Base-by-base conservation (phyloP, 2,329 filamentous ascomycete genomes). In the Teratosphaeria gauchensis region DNA sequence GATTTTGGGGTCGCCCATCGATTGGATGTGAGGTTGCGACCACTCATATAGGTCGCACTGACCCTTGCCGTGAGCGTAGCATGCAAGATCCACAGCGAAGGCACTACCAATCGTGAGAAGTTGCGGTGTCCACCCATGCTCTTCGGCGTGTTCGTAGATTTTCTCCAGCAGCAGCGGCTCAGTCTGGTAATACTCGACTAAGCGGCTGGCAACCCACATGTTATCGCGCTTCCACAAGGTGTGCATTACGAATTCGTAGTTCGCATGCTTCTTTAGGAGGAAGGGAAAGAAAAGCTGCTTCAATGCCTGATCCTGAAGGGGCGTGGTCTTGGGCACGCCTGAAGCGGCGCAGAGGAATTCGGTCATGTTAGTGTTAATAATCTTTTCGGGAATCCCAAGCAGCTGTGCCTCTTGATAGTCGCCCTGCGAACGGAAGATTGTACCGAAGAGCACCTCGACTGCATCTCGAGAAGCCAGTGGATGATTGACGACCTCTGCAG, bases 191-290 rank as follows among this genome's bases (percentile, higher is more conserved):
- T 84, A 82, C 60, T 91, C 86, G 51, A 92, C 84, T 35, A 99
- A 83, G 59, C 89, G 85, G 63, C 86, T 83, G 9, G 87, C 86
- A 16, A 97, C 88, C 88, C 91, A 97, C 21, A 87, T 82, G 64
- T 86, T 89, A 70, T 97, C 90, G 70, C 94, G 91, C 65, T 88
- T 86, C 92, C 92, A 97, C 5, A 96, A 77, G 59, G 90, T 92
- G 69, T 96, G 87, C 59, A 99, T 82, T 14, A 96, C 92, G 63
- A 96, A 95, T 64, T 92, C 86, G 71, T 90, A 88, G 58, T 92
- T 84, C 4, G 86, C 81, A 11, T 90, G 85, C 58, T 85, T 83
- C 72, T 92, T 92, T 68, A 86, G 82, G 31, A 96, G 79, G 70
- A 95, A 96, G 11, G 88, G 88, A 56, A 89, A 86, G 66, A 96